A percentile compares a stretch with the other conserved stretches of the same genome.
These are phyloP conservation scores for Oehlia diaphana DNA, from an alignment of 192 early-diverging fungal species.

Conservation along the genomic window DNA sequence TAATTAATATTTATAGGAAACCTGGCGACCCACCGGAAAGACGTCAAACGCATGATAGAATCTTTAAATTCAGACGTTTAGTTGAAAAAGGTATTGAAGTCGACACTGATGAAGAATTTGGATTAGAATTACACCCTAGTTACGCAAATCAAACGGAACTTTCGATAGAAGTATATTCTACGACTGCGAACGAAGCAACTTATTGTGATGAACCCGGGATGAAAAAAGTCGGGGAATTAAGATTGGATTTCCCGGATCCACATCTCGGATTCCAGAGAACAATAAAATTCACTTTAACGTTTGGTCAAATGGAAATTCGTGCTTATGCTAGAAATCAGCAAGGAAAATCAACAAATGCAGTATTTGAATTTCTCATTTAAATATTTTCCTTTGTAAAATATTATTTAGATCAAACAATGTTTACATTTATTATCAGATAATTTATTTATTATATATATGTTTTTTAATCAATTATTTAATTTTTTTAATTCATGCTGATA, in stretches of 20 bases:
- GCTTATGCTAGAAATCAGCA: constrained; percentile 1
- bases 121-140: constrained; percentile 4
- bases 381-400: neutral
- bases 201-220: constrained; percentile 17
- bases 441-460: no score
- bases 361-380: neutral
- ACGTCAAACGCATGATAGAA: neutral
- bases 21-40: constrained; percentile 8
- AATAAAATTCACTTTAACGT: neutral
- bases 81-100: neutral
- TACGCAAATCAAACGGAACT: neutral
- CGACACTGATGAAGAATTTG: constrained; percentile 13
- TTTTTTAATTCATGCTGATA: no score
- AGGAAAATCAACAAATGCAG: neutral
- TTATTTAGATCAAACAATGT: no score
- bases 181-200: neutral
- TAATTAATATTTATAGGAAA: neutral
- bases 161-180: neutral
- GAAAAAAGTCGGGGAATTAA: constrained; percentile 10
- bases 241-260: constrained; percentile 11
- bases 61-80: neutral
- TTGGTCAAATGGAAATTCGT: constrained; percentile 20
- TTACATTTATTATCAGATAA: no score
- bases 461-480: no score
- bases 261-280: constrained; percentile 10